Evolutionary conservation across 2,329 filamentous ascomycete genomes (phyloP).

Genomic region (Venturiaceae sp.): DNA sequence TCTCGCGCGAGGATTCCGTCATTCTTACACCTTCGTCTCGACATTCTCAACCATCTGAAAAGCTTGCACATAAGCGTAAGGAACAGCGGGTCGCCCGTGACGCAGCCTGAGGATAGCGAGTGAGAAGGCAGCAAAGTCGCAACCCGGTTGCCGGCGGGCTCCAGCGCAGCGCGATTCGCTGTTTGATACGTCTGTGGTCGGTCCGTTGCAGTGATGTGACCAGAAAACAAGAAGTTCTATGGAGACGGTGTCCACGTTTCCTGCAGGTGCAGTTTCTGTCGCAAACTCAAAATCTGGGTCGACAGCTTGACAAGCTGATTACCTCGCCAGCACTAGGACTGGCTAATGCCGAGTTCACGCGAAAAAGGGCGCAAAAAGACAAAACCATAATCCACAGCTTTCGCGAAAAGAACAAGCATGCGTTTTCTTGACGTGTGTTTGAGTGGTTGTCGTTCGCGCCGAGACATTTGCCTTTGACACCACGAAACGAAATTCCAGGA

Average conservation of each 20-base stretch:
- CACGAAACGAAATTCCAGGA: not conserved
- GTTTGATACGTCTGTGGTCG: not conserved
- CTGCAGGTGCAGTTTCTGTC: not conserved
- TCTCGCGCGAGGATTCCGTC: not conserved
- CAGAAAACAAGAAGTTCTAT: no score
- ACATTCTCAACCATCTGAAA: not conserved
- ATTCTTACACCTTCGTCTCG: not conserved
- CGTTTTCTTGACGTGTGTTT: not conserved
- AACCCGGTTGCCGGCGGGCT: not conserved
- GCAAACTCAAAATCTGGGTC: not conserved
- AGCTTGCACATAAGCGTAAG: slow-evolving; percentile 1
- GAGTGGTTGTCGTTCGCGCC: not conserved
- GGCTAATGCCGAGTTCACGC: not conserved
- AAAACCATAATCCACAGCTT: no score
- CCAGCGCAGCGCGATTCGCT: not conserved
- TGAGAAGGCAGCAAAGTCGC: not conserved
- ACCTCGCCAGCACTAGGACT: not conserved
- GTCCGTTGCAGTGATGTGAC: not conserved
- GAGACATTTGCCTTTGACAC: not conserved
- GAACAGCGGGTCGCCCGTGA: not conserved
- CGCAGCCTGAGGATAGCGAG: not conserved
- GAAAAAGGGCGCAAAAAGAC: not conserved
- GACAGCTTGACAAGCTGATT: not conserved
- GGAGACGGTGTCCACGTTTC: no score
- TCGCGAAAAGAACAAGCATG: not conserved